These are phyloP conservation scores for Fusarium globosum DNA, from an alignment of 2,329 filamentous ascomycete species.

Conservation along the genomic window DNA sequence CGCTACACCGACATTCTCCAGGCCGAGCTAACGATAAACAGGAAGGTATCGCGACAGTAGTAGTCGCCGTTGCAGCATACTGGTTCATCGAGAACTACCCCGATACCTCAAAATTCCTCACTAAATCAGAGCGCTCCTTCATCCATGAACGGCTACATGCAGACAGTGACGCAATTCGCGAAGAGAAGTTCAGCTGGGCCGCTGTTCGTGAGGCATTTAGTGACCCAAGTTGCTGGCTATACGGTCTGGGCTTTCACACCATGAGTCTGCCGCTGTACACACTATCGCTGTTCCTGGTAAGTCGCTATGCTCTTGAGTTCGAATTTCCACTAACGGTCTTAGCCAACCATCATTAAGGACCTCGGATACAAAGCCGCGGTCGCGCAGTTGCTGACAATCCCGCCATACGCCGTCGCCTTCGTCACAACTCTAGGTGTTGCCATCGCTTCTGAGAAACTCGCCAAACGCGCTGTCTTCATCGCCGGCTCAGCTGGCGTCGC, in stretches of 20 bases:
- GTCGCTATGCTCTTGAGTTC: constrained; percentile 9
- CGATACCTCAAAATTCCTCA: constrained; percentile 67
- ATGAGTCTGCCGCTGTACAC: constrained; percentile 73
- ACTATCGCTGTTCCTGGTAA: constrained; percentile 64
- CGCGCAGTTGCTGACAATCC: constrained; percentile 70
- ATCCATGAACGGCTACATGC: constrained; percentile 72
- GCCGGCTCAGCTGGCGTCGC: constrained; percentile 66
- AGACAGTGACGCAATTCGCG: constrained; percentile 75
- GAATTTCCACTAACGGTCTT: fast-evolving
- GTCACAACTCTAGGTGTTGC: constrained; percentile 68
- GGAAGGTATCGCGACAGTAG: constrained; percentile 67
- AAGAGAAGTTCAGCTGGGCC: constrained; percentile 75
- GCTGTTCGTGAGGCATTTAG: constrained; percentile 72
- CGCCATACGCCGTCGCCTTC: constrained; percentile 73
- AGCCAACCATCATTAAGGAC: constrained; percentile 64
- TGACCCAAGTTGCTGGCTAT: constrained; percentile 79
- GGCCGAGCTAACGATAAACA: constrained; percentile 22
- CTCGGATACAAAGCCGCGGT: constrained; percentile 65
- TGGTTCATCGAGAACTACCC: constrained; percentile 76
- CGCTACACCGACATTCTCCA: fast-evolving
- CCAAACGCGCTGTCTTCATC: constrained; percentile 72
- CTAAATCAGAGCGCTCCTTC: constrained; percentile 63
- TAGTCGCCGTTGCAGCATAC: constrained; percentile 62
- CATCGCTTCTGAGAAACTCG: constrained; percentile 67
- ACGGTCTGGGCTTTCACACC: constrained; percentile 77